Percentiles rank a stretch among this genome's conserved stretches.
Evolutionary conservation across 139 green algal species (phyloP).

Genomic region (Tetratostichococcus sp.): DNA sequence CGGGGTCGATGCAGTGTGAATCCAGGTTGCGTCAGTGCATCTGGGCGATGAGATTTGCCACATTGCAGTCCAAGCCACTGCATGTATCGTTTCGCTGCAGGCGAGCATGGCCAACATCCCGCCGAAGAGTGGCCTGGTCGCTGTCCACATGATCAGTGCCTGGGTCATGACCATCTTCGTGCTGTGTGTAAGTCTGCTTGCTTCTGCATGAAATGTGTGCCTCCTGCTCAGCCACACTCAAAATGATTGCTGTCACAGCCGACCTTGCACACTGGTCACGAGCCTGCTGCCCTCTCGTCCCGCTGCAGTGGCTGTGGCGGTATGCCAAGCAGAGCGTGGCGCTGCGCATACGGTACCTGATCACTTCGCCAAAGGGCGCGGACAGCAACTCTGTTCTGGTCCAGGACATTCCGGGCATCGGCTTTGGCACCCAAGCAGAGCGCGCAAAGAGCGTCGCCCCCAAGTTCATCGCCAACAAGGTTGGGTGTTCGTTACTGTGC

Average conservation of each 20-base stretch:
- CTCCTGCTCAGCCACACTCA: too few species aligned
- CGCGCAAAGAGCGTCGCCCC: constrained; percentile 19
- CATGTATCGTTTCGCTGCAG: constrained; percentile 2
- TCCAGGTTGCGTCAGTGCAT: not conserved
- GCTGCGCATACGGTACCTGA: constrained; percentile 61
- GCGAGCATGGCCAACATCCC: constrained; percentile 51
- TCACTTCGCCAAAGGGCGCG: constrained; percentile 36
- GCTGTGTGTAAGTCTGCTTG: constrained; percentile 25
- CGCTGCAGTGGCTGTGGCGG: constrained; percentile 36
- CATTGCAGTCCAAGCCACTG: too few species aligned
- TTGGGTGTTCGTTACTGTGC: not conserved
- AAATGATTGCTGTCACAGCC: too few species aligned
- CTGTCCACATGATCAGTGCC: constrained; percentile 50
- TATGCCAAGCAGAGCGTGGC: constrained; percentile 58
- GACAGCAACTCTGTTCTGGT: constrained; percentile 51
- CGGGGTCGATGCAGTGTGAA: not conserved
- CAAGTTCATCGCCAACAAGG: constrained; percentile 16
- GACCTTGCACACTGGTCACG: too few species aligned
- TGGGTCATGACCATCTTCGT: constrained; percentile 48
- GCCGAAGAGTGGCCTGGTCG: constrained; percentile 26
- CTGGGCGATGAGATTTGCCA: too few species aligned
- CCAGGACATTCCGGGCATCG: constrained; percentile 49
- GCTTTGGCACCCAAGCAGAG: constrained; percentile 34
- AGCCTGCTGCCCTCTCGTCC: not conserved
- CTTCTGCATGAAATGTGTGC: too few species aligned